Evolutionary conservation across 2,329 filamentous ascomycete species (phyloP).

Genomic region (Thermoascus crustaceus): DNA sequence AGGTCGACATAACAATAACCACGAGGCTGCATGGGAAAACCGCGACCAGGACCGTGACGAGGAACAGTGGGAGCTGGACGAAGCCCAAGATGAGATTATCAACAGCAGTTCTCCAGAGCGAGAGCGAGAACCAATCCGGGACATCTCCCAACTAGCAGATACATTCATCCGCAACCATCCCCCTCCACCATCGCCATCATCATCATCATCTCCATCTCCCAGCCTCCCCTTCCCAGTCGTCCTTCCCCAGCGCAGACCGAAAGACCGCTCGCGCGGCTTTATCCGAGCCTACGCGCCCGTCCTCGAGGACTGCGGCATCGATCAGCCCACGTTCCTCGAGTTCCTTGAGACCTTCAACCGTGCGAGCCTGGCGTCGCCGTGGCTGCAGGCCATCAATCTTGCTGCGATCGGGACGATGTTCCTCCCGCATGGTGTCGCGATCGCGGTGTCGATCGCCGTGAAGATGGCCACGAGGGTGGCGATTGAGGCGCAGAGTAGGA

Average conservation of each 20-base stretch:
- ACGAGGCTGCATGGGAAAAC: background rate
- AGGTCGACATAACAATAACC: too few species aligned
- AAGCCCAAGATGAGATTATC: background rate
- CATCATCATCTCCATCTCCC: background rate
- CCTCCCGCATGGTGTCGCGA: constrained; percentile 33
- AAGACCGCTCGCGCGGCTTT: constrained; percentile 29
- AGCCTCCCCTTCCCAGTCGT: constrained; percentile 28
- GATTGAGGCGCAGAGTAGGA: constrained; percentile 17
- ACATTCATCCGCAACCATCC: background rate
- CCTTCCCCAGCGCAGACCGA: constrained; percentile 33
- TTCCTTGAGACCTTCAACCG: constrained; percentile 31
- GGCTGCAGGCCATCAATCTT: constrained; percentile 36
- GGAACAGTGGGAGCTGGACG: background rate
- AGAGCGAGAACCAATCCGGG: background rate
- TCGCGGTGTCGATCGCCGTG: constrained; percentile 38
- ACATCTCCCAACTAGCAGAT: background rate
- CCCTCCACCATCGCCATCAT: background rate
- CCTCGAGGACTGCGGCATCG: constrained; percentile 26
- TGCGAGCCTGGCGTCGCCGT: constrained; percentile 31
- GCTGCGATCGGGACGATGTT: constrained; percentile 33
- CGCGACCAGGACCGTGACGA: background rate
- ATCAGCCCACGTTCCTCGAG: constrained; percentile 27
- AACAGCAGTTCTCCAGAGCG: background rate
- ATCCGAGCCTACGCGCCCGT: constrained; percentile 33
- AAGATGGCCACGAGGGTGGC: constrained; percentile 36